Conservation (phyloP, 306 rosid genomes). For the Prunus salicina region DNA sequence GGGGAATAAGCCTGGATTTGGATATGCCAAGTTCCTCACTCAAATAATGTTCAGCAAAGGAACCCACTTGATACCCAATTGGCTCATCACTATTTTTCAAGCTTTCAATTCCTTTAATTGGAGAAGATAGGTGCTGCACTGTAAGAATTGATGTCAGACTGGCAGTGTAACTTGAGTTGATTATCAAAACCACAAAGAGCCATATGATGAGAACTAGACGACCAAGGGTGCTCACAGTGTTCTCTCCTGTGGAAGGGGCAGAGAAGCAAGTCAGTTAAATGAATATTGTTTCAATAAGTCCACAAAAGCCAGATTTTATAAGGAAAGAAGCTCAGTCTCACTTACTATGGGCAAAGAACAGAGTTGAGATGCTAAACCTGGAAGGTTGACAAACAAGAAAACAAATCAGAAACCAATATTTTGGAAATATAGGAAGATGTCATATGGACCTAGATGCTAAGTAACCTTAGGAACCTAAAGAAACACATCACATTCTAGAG, state of each 20-base stretch:
- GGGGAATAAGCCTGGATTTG: conserved; percentile 69
- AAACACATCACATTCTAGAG: neutral
- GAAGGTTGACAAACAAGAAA: conserved; percentile 38
- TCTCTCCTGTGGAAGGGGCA: conserved; percentile 67
- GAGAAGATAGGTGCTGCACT: conserved; percentile 78
- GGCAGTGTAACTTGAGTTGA: conserved; percentile 97
- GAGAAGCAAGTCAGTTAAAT: conserved; percentile 19
- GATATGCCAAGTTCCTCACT: conserved; percentile 70
- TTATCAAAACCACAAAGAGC: conserved; percentile 94
- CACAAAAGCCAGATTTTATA: neutral
- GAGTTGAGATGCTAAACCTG: conserved; percentile 98
- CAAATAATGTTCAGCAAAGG: conserved; percentile 75
- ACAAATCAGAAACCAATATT: conserved; percentile 19
- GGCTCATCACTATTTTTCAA: conserved; percentile 58
- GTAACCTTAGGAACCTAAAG: neutral
- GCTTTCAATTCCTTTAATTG: conserved; percentile 73
- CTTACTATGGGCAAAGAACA: conserved; percentile 96
- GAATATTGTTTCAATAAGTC: conserved; percentile 10
- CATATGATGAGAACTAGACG: conserved; percentile 81
- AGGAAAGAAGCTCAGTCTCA: conserved; percentile 7
- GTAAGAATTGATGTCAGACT: conserved; percentile 97
- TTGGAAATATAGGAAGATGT: too few relatives aligned
- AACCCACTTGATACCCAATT: conserved; percentile 90
- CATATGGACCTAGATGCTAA: neutral
- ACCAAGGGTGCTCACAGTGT: conserved; percentile 85